Evolutionary conservation across 345 rosid genomes (phyloP).

Genomic region (Triadica sebifera): DNA sequence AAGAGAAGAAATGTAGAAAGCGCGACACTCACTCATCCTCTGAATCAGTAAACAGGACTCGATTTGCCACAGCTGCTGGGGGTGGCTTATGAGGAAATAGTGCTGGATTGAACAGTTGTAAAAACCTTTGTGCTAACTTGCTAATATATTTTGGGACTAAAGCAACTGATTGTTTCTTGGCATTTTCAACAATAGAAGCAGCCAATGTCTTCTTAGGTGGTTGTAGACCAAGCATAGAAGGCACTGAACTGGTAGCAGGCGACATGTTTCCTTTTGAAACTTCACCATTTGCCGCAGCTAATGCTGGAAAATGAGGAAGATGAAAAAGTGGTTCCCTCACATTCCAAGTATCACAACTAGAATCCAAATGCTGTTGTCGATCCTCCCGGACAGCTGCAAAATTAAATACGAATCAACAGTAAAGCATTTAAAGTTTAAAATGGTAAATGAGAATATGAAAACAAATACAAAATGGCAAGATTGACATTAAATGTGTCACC

Average conservation of each 20-base stretch:
- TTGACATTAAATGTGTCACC: conserved; percentile 44
- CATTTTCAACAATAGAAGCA: conserved; percentile 74
- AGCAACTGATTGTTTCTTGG: conserved; percentile 81
- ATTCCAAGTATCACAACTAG: conserved; percentile 42
- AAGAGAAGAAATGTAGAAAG: conserved; percentile 1
- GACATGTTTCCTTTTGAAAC: conserved; percentile 29
- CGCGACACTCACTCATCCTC: conserved; percentile 83
- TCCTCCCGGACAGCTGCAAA: conserved; percentile 63
- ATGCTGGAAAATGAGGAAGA: conserved; percentile 37
- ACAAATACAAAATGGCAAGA: background rate
- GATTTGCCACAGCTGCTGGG: conserved; percentile 57
- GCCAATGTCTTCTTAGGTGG: conserved; percentile 75
- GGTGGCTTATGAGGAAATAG: conserved; percentile 94
- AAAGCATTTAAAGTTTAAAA: conserved; percentile 13
- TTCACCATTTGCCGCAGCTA: conserved; percentile 40
- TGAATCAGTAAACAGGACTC: conserved; percentile 87
- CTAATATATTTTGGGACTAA: conserved; percentile 78
- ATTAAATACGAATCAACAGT: conserved; percentile 20
- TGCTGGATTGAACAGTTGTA: conserved; percentile 59
- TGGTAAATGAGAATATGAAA: conserved; percentile 18
- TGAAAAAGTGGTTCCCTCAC: conserved; percentile 75
- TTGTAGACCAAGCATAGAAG: conserved; percentile 46
- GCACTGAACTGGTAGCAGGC: conserved; percentile 24
- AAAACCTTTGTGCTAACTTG: conserved; percentile 61
- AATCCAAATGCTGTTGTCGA: conserved; percentile 54